phyloP scores from a whole-genome alignment of 495 filamentous ascomycete species.

The Gamarada debralockiae region DNA sequence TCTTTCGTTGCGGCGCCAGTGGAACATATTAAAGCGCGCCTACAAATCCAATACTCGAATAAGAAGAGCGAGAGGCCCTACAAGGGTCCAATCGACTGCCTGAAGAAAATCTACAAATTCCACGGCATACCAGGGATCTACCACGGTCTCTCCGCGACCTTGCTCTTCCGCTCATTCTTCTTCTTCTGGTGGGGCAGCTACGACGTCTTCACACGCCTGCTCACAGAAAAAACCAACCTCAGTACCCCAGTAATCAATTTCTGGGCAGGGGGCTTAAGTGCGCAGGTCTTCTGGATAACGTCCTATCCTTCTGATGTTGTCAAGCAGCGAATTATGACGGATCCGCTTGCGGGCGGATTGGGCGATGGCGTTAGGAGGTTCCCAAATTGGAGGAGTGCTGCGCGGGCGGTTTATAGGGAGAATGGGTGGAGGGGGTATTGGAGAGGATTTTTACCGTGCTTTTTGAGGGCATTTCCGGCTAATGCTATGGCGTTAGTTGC shows the following conservation, averaged over 20 bases:
- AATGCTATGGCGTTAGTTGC: conserved; percentile 92
- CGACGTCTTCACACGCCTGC: conserved; percentile 68
- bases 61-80: conserved; percentile 73
- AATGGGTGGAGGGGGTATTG: conserved; percentile 77
- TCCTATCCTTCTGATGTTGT: conserved; percentile 93
- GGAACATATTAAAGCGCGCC: conserved; percentile 90
- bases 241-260: conserved; percentile 85
- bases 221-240: conserved; percentile 63
- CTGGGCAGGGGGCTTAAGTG: conserved; percentile 91
- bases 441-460: conserved; percentile 91
- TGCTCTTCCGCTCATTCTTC: conserved; percentile 89
- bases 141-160: conserved; percentile 77
- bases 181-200: conserved; percentile 98
- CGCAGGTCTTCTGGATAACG: conserved; percentile 90
- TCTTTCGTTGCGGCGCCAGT: conserved; percentile 90
- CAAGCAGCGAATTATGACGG: conserved; percentile 98
- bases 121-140: conserved; percentile 81
- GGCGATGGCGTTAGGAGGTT: conserved; percentile 68
- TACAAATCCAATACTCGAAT: conserved; percentile 88
- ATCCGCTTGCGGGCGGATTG: conserved; percentile 68
- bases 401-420: conserved; percentile 69
- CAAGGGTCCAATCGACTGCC: conserved; percentile 80
- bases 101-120: conserved; percentile 56
- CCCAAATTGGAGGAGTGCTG: conserved; percentile 75
- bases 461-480: conserved; percentile 90